A percentile compares a stretch with the other conserved stretches of the same genome.
Evolutionary conservation across 2,329 filamentous ascomycete genomes (phyloP).

Genomic region (Thermochaetoides dissita): DNA sequence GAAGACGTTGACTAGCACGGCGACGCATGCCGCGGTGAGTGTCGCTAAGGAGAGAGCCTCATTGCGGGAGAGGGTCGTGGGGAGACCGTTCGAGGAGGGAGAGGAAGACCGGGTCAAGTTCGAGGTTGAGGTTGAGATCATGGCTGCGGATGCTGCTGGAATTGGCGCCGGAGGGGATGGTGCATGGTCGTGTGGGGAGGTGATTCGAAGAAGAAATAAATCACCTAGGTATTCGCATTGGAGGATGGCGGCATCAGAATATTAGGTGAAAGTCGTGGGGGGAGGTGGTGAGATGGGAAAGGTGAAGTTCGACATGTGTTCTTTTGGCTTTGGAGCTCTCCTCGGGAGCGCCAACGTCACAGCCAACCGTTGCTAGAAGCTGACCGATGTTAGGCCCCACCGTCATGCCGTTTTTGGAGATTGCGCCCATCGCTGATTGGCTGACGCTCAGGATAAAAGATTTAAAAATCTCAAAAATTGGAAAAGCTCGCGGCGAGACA

Average conservation of each 20-base stretch:
- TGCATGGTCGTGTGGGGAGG: too few species aligned
- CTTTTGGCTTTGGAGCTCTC: too few species aligned
- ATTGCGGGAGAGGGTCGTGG: conserved; percentile 30
- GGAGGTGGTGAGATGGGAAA: too few species aligned
- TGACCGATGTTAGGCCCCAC: neutral
- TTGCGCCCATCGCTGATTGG: too few species aligned
- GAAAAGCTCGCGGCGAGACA: neutral
- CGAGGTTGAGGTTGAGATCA: neutral
- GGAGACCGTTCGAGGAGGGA: neutral
- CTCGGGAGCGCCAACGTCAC: too few species aligned
- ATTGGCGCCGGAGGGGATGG: too few species aligned
- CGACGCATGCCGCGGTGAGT: conserved; percentile 54
- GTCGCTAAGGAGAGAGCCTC: conserved; percentile 45
- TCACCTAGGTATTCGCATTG: too few species aligned
- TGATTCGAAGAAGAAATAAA: too few species aligned
- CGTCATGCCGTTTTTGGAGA: conserved; percentile 1
- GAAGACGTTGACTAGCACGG: conserved; percentile 68
- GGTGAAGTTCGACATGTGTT: too few species aligned
- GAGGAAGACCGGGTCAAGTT: conserved; percentile 5
- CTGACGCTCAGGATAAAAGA: neutral
- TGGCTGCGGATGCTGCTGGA: neutral
- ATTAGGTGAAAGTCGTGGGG: too few species aligned
- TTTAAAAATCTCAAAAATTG: neutral
- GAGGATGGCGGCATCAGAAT: too few species aligned
- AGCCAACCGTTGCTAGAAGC: too few species aligned